These are phyloP conservation scores for Blastobotrys peoriensis DNA, from an alignment of 805 yeast genomes.

Conservation along the genomic window DNA sequence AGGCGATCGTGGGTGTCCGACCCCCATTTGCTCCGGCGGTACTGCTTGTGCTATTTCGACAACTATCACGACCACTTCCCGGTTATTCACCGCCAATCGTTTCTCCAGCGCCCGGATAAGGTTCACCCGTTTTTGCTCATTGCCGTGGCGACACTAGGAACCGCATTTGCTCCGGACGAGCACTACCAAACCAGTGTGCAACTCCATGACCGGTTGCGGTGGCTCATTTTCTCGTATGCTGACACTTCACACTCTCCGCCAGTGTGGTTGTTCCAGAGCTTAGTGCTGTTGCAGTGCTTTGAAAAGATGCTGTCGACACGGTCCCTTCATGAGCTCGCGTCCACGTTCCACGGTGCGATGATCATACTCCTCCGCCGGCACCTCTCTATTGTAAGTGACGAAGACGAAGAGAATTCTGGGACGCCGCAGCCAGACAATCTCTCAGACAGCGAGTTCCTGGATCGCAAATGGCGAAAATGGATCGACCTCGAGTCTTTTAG, in stretches of 20 bases:
- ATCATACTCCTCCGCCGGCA: slow-evolving; percentile 21
- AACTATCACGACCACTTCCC: slow-evolving; percentile 28
- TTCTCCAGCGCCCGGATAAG: slow-evolving; percentile 18
- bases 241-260: slow-evolving; percentile 22
- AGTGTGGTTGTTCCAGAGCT: slow-evolving; percentile 25
- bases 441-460: slow-evolving; percentile 1
- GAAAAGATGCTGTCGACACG: slow-evolving; percentile 27
- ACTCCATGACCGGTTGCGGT: slow-evolving; percentile 23
- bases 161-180: slow-evolving; percentile 21
- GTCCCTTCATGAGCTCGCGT: slow-evolving; percentile 24
- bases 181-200: slow-evolving; percentile 21
- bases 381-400: slow-evolving; percentile 2
- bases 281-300: slow-evolving; percentile 25
- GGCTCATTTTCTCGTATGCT: slow-evolving; percentile 24
- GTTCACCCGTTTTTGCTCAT: slow-evolving; percentile 24
- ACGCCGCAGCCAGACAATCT: neutral
- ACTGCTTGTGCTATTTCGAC: slow-evolving; percentile 22
- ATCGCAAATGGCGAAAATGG: slow-evolving; percentile 22
- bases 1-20: slow-evolving; percentile 17
- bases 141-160: slow-evolving; percentile 23
- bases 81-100: slow-evolving; percentile 22
- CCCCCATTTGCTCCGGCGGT: slow-evolving; percentile 17
- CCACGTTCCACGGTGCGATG: slow-evolving; percentile 27
- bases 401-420: slow-evolving; percentile 1
- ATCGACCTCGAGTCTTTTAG: slow-evolving; percentile 24